phyloP scores from a whole-genome alignment of 805 yeast genomes.

The Torulaspora gathmanii region DNA sequence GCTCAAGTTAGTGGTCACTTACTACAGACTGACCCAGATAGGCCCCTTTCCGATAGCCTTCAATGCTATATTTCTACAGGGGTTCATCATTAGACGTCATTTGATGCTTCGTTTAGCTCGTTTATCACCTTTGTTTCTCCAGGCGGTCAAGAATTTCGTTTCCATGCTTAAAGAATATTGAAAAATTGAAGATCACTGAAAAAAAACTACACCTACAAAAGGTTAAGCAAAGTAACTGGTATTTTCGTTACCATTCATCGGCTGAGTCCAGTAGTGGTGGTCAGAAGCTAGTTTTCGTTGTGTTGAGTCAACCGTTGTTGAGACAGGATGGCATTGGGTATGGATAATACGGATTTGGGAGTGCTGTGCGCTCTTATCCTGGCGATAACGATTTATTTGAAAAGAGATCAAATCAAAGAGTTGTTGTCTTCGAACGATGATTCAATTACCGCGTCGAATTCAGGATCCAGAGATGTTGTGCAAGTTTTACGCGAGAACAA shows the following conservation, averaged over 20 bases:
- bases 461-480: constrained; percentile 52
- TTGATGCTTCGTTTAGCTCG: constrained; percentile 3
- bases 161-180: constrained; percentile 3
- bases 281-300: not conserved
- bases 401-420: constrained; percentile 51
- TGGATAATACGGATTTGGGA: constrained; percentile 68
- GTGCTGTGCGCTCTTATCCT: constrained; percentile 61
- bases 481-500: constrained; percentile 54
- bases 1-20: not conserved
- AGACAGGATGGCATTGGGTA: constrained; percentile 41
- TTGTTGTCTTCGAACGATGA: constrained; percentile 35
- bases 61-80: not conserved
- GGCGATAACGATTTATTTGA: constrained; percentile 63
- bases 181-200: constrained; percentile 2
- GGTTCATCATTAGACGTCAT: not conserved
- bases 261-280: not conserved
- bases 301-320: not conserved
- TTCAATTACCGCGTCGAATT: constrained; percentile 36
- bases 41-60: not conserved
- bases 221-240: not conserved
- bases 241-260: not conserved
- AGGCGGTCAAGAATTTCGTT: constrained; percentile 5
- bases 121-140: constrained; percentile 6
- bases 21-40: too few species aligned
- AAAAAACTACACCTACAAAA: constrained; percentile 6